phyloP scores from a whole-genome alignment of 768 basidiomycete species.

The Russula abietina region DNA sequence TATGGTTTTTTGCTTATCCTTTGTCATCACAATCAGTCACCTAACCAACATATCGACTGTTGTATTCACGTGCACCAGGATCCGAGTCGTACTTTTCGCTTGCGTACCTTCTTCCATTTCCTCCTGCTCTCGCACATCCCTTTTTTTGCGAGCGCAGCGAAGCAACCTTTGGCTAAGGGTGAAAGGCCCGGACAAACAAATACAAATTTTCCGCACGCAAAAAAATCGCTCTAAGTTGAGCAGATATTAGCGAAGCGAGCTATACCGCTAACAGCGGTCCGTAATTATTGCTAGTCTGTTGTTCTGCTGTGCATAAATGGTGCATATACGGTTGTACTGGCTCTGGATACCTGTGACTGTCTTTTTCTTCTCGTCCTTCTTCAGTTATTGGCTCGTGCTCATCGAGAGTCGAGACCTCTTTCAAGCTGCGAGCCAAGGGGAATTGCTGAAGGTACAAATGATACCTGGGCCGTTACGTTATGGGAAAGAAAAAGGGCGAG shows the following conservation, averaged over 20 bases:
- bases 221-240: too few species aligned
- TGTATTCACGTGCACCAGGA: too few species aligned
- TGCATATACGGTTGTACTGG: slow-evolving; percentile 12
- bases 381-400: too few species aligned
- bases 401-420: too few species aligned
- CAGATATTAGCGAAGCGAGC: too few species aligned
- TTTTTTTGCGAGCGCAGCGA: too few species aligned
- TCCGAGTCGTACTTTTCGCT: not conserved
- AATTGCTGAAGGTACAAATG: slow-evolving; percentile 22
- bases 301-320: slow-evolving; percentile 7
- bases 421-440: too few species aligned
- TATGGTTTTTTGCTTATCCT: slow-evolving; percentile 8
- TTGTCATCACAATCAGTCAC: slow-evolving; percentile 9
- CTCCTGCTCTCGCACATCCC: not conserved
- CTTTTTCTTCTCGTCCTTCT: too few species aligned
- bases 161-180: too few species aligned
- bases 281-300: slow-evolving; percentile 5
- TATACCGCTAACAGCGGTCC: too few species aligned
- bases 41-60: slow-evolving; percentile 4
- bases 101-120: not conserved
- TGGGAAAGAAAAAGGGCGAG: not conserved
- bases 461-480: slow-evolving; percentile 7
- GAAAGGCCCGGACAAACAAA: too few species aligned
- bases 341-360: slow-evolving; percentile 5
- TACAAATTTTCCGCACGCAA: too few species aligned